Base-by-base conservation (phyloP, 1,284 basidiomycete species). In the Ceratobasidium sp. region DNA sequence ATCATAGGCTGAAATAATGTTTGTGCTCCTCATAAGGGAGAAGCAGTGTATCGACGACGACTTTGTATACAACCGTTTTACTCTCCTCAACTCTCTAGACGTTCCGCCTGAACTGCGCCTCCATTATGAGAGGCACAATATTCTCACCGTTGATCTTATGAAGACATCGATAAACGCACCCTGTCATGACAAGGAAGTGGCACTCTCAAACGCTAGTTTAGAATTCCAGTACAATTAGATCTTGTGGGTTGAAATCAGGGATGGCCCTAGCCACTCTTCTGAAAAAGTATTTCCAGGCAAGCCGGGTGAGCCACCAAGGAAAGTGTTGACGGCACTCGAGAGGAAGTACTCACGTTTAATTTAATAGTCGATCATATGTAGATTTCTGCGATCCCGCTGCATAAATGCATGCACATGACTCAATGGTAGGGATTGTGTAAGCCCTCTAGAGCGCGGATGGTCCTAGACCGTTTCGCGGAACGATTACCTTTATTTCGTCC, bases 71-170 rank as follows among this genome's bases (percentile, higher is more conserved):
- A 50, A 65, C 50, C 66, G 73, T 52, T 75, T 75, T 28, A 52
- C 50, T 26, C 23, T 26, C 40, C 40, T 40, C 23, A 64, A 64
- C 4, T 26, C 42, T 6, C 26, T 12, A 2, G 62, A 56, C n/a
- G 13, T n/a, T 38, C 4, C 48, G 7, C 52, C 68, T 23, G 73
- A 75, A 23, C 62, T 75, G 6, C 54, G 62, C 28, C 48, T 75
- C 23, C 73, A 75, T 42, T 75, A 56, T 56, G 73, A 75, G 40
- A 61, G 73, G 13, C 61, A 54, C 33, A 38, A 10, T 3, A 42
- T 75, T 20, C 50, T 75, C n/a, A 75, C 73, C 3, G 73, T 75
- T 6, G 61, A 75, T 28, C 59, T 61, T 4, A 75, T 75, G 73
- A 61, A 57, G 15, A 50, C 50, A 15, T 46, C 66, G 12, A 62